Conservation (phyloP, 2,329 filamentous ascomycete species). For the Phialocephala sp. region DNA sequence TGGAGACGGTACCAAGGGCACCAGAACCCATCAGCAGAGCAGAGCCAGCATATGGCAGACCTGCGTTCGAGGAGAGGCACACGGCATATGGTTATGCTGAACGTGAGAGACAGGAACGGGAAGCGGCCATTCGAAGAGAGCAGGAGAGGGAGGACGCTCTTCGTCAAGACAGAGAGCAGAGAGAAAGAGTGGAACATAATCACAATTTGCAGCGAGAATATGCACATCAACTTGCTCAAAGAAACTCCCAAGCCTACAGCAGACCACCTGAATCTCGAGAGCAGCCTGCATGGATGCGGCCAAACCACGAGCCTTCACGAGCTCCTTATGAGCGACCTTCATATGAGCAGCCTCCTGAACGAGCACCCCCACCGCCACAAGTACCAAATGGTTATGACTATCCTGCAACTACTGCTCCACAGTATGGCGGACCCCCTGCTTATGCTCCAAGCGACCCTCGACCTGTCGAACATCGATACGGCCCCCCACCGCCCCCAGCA, state of each 20-base stretch:
- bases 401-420: constrained; percentile 34
- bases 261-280: constrained; percentile 37
- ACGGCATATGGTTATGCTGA: constrained; percentile 59
- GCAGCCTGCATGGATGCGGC: constrained; percentile 39
- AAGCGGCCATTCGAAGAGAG: constrained; percentile 35
- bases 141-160: constrained; percentile 14
- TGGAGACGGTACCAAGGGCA: constrained; percentile 24
- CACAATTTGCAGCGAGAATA: constrained; percentile 28
- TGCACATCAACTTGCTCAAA: constrained; percentile 37
- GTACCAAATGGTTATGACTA: constrained; percentile 38
- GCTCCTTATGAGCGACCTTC: constrained; percentile 28
- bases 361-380: constrained; percentile 22
- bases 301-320: constrained; percentile 35
- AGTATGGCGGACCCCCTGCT: constrained; percentile 35
- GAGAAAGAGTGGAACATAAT: constrained; percentile 28
- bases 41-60: constrained; percentile 37
- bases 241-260: constrained; percentile 35
- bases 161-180: constrained; percentile 46
- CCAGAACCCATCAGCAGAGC: constrained; percentile 47
- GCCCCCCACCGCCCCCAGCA: constrained; percentile 45
- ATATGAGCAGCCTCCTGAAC: constrained; percentile 24
- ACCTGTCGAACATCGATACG: constrained; percentile 40
- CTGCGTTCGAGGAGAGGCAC: constrained; percentile 38
- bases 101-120: constrained; percentile 49
- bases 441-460: constrained; percentile 38